Conservation (phyloP, 768 basidiomycete species). For the Coprinopsis marcescibilis region DNA sequence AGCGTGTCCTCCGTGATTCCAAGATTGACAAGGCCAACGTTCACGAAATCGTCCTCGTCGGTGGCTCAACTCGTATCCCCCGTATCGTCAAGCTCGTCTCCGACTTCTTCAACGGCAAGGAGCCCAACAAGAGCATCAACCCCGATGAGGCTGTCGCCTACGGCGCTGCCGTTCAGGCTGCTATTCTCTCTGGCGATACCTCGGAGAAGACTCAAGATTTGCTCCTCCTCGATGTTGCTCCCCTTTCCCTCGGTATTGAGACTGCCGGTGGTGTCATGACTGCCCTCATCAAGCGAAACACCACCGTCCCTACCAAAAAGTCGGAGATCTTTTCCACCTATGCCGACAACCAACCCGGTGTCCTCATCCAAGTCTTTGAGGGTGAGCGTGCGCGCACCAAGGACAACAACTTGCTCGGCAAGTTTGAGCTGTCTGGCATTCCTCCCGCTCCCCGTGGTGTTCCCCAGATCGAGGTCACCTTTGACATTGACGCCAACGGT, state of each 20-base stretch:
- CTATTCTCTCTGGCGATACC: constrained; percentile 95
- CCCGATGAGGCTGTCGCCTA: constrained; percentile 98
- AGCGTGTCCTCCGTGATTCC: constrained; percentile 96
- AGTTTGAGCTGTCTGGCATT: constrained; percentile 96
- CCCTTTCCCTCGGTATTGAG: constrained; percentile 91
- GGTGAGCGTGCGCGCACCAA: constrained; percentile 98
- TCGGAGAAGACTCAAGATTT: constrained; percentile 98
- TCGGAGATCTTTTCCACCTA: constrained; percentile 98
- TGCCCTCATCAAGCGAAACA: constrained; percentile 96
- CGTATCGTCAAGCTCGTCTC: constrained; percentile 96
- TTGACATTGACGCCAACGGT: constrained; percentile 97
- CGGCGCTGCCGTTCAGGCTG: constrained; percentile 97
- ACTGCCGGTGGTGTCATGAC: constrained; percentile 99
- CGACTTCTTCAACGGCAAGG: constrained; percentile 98
- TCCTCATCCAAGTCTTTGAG: constrained; percentile 97
- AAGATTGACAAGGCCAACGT: constrained; percentile 97
- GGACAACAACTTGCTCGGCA: constrained; percentile 98
- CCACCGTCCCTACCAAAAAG: constrained; percentile 97
- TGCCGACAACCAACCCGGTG: constrained; percentile 98
- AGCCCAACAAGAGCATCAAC: constrained; percentile 99
- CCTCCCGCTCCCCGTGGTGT: constrained; percentile 97
- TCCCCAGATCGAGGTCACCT: constrained; percentile 96
- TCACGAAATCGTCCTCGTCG: constrained; percentile 96
- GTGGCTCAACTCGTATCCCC: constrained; percentile 98
- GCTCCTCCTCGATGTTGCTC: constrained; percentile 90